These are phyloP conservation scores for Purpureocillium takamizusanense DNA, from an alignment of 2,329 filamentous ascomycete genomes.

Conservation along the genomic window DNA sequence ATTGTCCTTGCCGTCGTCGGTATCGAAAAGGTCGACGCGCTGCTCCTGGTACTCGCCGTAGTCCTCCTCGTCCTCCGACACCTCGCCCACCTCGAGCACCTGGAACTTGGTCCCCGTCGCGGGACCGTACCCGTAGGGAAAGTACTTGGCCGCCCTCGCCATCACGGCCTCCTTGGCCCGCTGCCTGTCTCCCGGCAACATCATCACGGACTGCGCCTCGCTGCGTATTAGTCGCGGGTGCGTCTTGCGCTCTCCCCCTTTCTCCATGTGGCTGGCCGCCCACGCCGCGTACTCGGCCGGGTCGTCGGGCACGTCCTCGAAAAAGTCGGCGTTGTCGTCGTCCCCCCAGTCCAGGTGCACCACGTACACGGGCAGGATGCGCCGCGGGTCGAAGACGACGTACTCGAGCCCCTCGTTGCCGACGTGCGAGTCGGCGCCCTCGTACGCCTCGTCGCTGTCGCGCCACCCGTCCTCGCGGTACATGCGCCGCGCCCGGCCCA, in stretches of 20 bases:
- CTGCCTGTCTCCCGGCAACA: slow-evolving; percentile 27
- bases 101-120: slow-evolving; percentile 31
- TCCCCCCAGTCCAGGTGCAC: slow-evolving; percentile 35
- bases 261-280: too few relatives aligned
- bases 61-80: slow-evolving; percentile 31
- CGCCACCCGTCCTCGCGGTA: slow-evolving; percentile 17
- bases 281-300: not conserved
- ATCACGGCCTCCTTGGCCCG: slow-evolving; percentile 23
- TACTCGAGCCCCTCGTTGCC: slow-evolving; percentile 28
- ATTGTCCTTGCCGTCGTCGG: not conserved
- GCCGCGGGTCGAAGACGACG: slow-evolving; percentile 30
- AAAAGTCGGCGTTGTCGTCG: slow-evolving; percentile 5
- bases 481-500: slow-evolving; percentile 28
- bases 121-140: slow-evolving; percentile 36
- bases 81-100: slow-evolving; percentile 34
- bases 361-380: slow-evolving; percentile 35
- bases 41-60: slow-evolving; percentile 29
- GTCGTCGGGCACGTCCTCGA: slow-evolving; percentile 3
- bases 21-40: not conserved
- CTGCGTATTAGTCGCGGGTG: too few relatives aligned
- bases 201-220: not conserved
- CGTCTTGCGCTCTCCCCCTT: not conserved
- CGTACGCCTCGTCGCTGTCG: not conserved
- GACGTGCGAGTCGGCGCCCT: slow-evolving; percentile 25
- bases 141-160: slow-evolving; percentile 31